Evolutionary conservation across 257 asterid genomes (phyloP), one percentile per base, ranked within the genome.

Genomic region (Galeopsis tetrahit): DNA sequence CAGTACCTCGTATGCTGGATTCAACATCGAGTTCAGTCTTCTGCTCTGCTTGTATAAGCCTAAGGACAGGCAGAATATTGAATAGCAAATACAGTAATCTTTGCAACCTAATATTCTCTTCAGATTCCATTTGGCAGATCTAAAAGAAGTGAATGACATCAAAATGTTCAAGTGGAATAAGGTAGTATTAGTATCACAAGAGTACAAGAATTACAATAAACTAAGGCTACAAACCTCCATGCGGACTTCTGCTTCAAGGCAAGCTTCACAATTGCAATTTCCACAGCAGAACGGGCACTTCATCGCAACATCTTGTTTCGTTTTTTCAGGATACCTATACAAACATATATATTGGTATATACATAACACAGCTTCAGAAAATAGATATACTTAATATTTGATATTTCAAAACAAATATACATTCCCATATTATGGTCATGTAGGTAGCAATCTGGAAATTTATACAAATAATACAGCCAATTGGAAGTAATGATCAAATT

Each of bases 231-330:
- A 72, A 60, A 88, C 96, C 95, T 85, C 74, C 61, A 63, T 39
- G 60, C 10, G 48, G 68, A 73, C 70, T 63, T 76, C 80, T 66
- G 63, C 85, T 82, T 85, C 84, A 70, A 89, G 96, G 82, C 97
- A 91, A 78, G 82, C 82, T 74, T 35, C 80, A 82, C 97, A 91
- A 66, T 89, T 89, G 85, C 97, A 91, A 70, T 83, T 89, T 46
- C 93, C 90, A 44, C 76, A 43, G 81, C 96, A 91, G 74, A 82
- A 85, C 57, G 97, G 97, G 74, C 97, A 91, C 13, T 78, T 57
- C 62, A 69, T 68, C 80, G 77, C 51, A 48, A 86, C 72, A 52
- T 91, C 95, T 63, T 77, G 69, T 15, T 82, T 79, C 48, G 84
- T 86, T 79, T 82, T 80, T 68, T 72, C 73, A 51, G 95, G 96